A percentile compares a stretch with the other conserved stretches of the same genome.
Conservation (phyloP, 805 yeast species). For the Schizosaccharomyces octosporus region DNA sequence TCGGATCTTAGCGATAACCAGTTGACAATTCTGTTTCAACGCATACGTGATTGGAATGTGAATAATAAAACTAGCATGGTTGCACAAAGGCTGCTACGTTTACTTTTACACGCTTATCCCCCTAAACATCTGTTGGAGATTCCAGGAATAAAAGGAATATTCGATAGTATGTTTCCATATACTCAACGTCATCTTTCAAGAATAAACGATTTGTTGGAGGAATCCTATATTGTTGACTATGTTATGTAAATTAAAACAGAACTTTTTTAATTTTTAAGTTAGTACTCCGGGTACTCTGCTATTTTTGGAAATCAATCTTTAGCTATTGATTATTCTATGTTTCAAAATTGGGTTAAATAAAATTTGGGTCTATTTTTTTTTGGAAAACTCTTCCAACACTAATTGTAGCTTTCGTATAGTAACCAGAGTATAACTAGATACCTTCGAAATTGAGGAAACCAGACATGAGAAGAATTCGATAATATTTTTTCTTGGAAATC, state of each 20-base stretch:
- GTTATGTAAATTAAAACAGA: background rate
- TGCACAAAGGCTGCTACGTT: slow-evolving; percentile 53
- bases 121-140: slow-evolving; percentile 35
- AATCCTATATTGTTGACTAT: slow-evolving; percentile 60
- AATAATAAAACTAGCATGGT: slow-evolving; percentile 57
- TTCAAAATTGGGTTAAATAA: too few relatives aligned
- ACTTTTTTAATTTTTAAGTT: too few relatives aligned
- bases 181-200: slow-evolving; percentile 64
- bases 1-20: slow-evolving; percentile 33
- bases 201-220: slow-evolving; percentile 57
- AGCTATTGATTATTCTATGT: too few relatives aligned
- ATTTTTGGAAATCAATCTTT: too few relatives aligned
- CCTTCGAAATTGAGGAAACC: slow-evolving; percentile 53
- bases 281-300: too few relatives aligned
- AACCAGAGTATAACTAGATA: background rate
- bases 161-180: slow-evolving; percentile 68
- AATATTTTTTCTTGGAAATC: slow-evolving; percentile 17
- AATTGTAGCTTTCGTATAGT: background rate
- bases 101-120: slow-evolving; percentile 31
- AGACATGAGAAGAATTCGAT: slow-evolving; percentile 35
- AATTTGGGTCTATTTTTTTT: background rate
- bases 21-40: slow-evolving; percentile 34
- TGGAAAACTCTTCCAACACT: background rate
- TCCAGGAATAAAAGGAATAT: slow-evolving; percentile 37
- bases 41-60: slow-evolving; percentile 87